Evolutionary conservation across 306 rosid genomes (phyloP).

Genomic region (Vigna trinervia): DNA sequence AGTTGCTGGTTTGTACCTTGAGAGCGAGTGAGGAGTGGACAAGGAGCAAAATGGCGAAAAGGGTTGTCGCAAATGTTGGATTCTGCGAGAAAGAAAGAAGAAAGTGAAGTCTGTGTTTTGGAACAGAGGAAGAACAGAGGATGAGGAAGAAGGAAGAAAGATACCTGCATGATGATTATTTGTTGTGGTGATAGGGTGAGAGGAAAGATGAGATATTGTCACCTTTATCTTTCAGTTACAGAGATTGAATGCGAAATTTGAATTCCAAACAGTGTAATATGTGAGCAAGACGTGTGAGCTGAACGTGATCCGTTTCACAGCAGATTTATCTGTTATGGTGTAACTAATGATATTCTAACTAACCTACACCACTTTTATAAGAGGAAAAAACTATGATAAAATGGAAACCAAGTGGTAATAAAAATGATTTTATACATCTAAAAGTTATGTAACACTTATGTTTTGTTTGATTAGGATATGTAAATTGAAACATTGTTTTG

Average conservation of each 20-base stretch:
- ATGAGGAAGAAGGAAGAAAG: background rate
- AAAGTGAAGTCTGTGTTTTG: slow-evolving; percentile 29
- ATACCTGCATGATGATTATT: slow-evolving; percentile 52
- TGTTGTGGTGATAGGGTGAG: slow-evolving; percentile 2
- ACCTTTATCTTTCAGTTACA: slow-evolving; percentile 26
- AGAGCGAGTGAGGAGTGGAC: slow-evolving; percentile 62
- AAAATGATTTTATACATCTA: no score
- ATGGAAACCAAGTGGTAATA: no score
- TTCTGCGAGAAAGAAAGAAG: slow-evolving; percentile 49
- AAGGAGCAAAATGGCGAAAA: slow-evolving; percentile 50
- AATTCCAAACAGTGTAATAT: slow-evolving; percentile 27
- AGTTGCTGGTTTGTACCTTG: slow-evolving; percentile 50
- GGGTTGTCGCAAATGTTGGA: slow-evolving; percentile 39
- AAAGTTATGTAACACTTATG: no score
- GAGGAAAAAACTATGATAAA: no score
- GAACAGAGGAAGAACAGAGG: slow-evolving; percentile 43
- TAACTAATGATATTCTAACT: background rate
- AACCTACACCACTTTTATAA: background rate
- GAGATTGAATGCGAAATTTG: slow-evolving; percentile 42
- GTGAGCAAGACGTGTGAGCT: slow-evolving; percentile 39
- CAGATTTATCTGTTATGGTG: slow-evolving; percentile 35
- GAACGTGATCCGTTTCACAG: slow-evolving; percentile 24
- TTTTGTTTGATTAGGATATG: no score
- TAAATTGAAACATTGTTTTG: no score
- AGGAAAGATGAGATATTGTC: slow-evolving; percentile 20